phyloP scores from a whole-genome alignment of 2,329 filamentous ascomycete species.

The Colletotrichum sansevieriae region DNA sequence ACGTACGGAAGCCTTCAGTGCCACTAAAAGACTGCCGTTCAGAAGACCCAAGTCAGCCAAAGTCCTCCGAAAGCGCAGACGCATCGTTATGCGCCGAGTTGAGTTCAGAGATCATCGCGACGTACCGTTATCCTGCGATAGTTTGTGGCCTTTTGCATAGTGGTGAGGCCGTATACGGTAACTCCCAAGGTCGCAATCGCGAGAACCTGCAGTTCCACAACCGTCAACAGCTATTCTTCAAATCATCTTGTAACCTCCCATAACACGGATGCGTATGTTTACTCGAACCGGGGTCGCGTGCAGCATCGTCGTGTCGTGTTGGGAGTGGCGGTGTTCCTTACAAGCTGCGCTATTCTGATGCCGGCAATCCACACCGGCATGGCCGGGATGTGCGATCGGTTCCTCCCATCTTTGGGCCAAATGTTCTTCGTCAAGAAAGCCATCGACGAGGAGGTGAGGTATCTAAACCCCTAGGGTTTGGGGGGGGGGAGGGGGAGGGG shows the following conservation, averaged over 20 bases:
- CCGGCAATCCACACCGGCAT: conserved; percentile 42
- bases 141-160: conserved; percentile 40
- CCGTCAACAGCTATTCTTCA: conserved; percentile 21
- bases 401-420: conserved; percentile 43
- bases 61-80: not conserved
- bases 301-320: not conserved
- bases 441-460: conserved; percentile 34
- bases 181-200: conserved; percentile 40
- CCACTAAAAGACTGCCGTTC: conserved; percentile 39
- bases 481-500: not conserved
- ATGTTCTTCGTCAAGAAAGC: conserved; percentile 41
- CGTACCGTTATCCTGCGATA: conserved; percentile 44
- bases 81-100: not conserved
- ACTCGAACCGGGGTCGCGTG: not conserved
- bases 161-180: conserved; percentile 41
- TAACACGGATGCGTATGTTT: not conserved
- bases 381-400: conserved; percentile 40
- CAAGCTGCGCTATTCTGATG: conserved; percentile 40
- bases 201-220: conserved; percentile 25
- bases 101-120: not conserved
- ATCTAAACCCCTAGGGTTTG: conserved; percentile 29
- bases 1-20: conserved; percentile 43
- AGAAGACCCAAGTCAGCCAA: conserved; percentile 30
- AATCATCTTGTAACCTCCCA: not conserved
- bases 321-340: conserved; percentile 30